A percentile compares a stretch with the other conserved stretches of the same genome.
phyloP scores from a whole-genome alignment of 2,329 filamentous ascomycete genomes.

The Botryotinia convoluta region DNA sequence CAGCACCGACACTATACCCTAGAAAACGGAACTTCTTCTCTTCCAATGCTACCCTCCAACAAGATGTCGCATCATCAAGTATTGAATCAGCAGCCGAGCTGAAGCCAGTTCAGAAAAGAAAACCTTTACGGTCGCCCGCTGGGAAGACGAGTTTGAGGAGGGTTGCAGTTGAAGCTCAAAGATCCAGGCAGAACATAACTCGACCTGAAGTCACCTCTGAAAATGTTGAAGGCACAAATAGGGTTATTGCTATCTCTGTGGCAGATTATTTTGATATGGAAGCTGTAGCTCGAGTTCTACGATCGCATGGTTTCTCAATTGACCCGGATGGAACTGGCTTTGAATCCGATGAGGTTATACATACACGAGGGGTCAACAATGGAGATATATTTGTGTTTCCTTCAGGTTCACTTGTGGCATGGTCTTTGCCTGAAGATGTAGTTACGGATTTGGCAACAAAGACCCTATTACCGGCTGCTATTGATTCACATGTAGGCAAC shows the following conservation, averaged over 20 bases:
- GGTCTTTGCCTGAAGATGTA: slow-evolving; percentile 77
- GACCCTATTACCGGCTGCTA: slow-evolving; percentile 72
- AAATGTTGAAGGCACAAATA: slow-evolving; percentile 41
- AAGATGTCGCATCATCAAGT: slow-evolving; percentile 27
- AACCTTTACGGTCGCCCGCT: slow-evolving; percentile 48
- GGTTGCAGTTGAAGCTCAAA: slow-evolving; percentile 83
- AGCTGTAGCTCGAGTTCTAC: slow-evolving; percentile 54
- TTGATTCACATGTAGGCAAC: slow-evolving; percentile 66
- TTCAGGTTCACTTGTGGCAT: slow-evolving; percentile 88
- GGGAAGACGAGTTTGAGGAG: slow-evolving; percentile 75
- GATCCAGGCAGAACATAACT: slow-evolving; percentile 44
- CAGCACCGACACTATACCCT: slow-evolving; percentile 41
- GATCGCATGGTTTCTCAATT: slow-evolving; percentile 57
- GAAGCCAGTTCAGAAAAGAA: slow-evolving; percentile 40
- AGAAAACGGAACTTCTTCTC: slow-evolving; percentile 64
- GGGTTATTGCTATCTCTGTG: slow-evolving; percentile 58
- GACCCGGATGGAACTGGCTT: slow-evolving; percentile 62
- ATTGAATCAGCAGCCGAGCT: neutral
- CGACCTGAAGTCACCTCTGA: slow-evolving; percentile 25
- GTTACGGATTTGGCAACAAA: slow-evolving; percentile 67
- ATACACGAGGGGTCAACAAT: slow-evolving; percentile 58
- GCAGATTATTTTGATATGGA: slow-evolving; percentile 65
- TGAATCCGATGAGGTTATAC: slow-evolving; percentile 60
- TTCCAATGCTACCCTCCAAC: slow-evolving; percentile 56
- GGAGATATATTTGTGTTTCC: slow-evolving; percentile 96